A percentile compares a stretch with the other conserved stretches of the same genome.
phyloP scores from a whole-genome alignment of 2,329 filamentous ascomycete genomes.

The Dactylonectria estremocensis region DNA sequence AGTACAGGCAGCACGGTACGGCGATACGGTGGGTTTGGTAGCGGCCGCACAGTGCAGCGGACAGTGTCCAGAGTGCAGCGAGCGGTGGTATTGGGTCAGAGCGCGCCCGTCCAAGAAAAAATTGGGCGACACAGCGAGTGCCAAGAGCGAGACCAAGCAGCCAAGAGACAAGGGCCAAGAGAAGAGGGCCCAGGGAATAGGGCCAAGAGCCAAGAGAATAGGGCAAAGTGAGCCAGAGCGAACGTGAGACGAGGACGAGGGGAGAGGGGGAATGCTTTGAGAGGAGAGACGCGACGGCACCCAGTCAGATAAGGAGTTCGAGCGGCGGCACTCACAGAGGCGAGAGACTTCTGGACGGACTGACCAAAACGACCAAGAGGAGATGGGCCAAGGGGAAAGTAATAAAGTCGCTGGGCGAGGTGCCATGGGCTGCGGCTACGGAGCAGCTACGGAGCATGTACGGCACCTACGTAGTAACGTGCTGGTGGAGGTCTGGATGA shows the following conservation, averaged over 20 bases:
- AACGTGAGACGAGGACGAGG: constrained; percentile 7
- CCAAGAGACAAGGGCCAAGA: constrained; percentile 29
- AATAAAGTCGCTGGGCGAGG: constrained; percentile 20
- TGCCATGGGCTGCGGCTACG: constrained; percentile 8
- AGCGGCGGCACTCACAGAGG: background rate
- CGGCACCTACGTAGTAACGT: constrained; percentile 18
- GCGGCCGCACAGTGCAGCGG: constrained; percentile 22
- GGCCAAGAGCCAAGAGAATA: constrained; percentile 1
- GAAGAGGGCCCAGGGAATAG: constrained; percentile 20
- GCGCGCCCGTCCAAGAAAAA: constrained; percentile 23
- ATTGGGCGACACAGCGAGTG: constrained; percentile 20
- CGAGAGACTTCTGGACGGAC: background rate
- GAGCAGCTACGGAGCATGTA: constrained; percentile 11
- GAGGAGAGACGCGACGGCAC: background rate
- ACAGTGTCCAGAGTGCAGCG: constrained; percentile 5
- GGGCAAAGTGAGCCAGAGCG: background rate
- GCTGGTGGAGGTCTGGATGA: constrained; percentile 18
- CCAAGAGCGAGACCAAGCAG: constrained; percentile 29
- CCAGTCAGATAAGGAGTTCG: constrained; percentile 8
- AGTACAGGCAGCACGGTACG: constrained; percentile 39
- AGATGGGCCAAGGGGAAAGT: constrained; percentile 30
- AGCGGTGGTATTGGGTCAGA: constrained; percentile 17
- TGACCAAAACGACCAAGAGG: background rate
- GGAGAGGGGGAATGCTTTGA: constrained; percentile 4
- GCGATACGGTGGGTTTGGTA: constrained; percentile 22